A percentile compares a stretch with the other conserved stretches of the same genome.
Evolutionary conservation across 2,329 filamentous ascomycete genomes (phyloP).

Genomic region (Exophiala sideris): DNA sequence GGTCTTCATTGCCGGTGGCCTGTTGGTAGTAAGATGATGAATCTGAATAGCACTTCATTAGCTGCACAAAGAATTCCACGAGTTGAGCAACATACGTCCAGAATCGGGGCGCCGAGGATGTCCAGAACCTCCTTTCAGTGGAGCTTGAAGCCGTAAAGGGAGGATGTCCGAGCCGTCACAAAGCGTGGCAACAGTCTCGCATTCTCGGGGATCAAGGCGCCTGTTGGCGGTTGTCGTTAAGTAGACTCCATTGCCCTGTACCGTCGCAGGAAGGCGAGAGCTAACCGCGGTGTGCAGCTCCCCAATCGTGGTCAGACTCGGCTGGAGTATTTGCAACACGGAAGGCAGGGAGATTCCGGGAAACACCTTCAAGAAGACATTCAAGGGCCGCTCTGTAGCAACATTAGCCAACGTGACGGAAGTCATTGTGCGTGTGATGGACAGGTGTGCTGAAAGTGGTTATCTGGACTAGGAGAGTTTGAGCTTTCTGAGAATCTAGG

Average conservation of each 20-base stretch:
- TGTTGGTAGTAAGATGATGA: too few relatives aligned
- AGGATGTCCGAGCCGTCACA: background rate
- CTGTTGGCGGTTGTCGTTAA: background rate
- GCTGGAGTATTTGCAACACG: background rate
- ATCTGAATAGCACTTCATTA: too few relatives aligned
- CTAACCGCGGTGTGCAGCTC: background rate
- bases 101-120: background rate
- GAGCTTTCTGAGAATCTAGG: too few relatives aligned
- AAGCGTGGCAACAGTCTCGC: background rate
- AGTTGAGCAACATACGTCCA: too few relatives aligned
- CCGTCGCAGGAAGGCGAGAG: background rate
- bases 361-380: background rate
- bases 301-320: background rate
- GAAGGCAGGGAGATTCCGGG: background rate
- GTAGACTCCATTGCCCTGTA: background rate
- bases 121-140: background rate
- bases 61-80: too few relatives aligned
- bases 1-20: too few relatives aligned
- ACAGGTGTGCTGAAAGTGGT: too few relatives aligned
- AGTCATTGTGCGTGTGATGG: too few relatives aligned
- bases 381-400: background rate
- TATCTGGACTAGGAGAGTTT: too few relatives aligned
- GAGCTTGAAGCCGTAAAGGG: background rate
- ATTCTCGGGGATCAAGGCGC: background rate
- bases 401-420: too few relatives aligned